A percentile compares a stretch with the other conserved stretches of the same genome.
Evolutionary conservation across 164 flowering plant genomes (phyloP).

Genomic region (Dillenia suffruticosa): DNA sequence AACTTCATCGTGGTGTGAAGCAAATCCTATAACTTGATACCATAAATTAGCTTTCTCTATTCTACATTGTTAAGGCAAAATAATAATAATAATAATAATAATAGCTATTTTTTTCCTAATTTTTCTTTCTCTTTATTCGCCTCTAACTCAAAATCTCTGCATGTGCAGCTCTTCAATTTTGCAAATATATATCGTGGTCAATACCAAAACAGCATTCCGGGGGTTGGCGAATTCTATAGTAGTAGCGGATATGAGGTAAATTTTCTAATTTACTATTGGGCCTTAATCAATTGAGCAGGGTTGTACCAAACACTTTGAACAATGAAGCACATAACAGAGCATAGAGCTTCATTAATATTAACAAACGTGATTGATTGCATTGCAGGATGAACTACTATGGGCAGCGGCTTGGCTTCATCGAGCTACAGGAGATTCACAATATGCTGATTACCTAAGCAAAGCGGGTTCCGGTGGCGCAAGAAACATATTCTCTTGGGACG

Average conservation of each 20-base stretch:
- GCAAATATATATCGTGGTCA: slow-evolving; percentile 16
- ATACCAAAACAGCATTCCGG: slow-evolving; percentile 28
- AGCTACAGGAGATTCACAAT: slow-evolving; percentile 29
- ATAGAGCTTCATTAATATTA: too few species aligned
- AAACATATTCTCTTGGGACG: slow-evolving; percentile 49
- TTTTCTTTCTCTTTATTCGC: too few species aligned
- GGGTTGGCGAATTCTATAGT: slow-evolving; percentile 26
- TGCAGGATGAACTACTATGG: slow-evolving; percentile 51
- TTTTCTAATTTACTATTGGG: not conserved
- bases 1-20: too few species aligned
- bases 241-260: slow-evolving; percentile 34
- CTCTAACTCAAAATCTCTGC: too few species aligned
- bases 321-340: not conserved
- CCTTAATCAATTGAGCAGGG: not conserved
- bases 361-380: not conserved
- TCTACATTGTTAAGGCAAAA: too few species aligned
- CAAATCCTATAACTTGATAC: too few species aligned
- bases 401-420: slow-evolving; percentile 60
- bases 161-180: slow-evolving; percentile 31
- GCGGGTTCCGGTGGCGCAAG: too few species aligned
- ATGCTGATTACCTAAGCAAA: too few species aligned
- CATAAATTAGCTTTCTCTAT: too few species aligned
- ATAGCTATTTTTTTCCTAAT: too few species aligned
- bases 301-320: not conserved
- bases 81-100: too few species aligned